Conservation (phyloP, 441 rosid genomes). For the Populus hybrid region DNA sequence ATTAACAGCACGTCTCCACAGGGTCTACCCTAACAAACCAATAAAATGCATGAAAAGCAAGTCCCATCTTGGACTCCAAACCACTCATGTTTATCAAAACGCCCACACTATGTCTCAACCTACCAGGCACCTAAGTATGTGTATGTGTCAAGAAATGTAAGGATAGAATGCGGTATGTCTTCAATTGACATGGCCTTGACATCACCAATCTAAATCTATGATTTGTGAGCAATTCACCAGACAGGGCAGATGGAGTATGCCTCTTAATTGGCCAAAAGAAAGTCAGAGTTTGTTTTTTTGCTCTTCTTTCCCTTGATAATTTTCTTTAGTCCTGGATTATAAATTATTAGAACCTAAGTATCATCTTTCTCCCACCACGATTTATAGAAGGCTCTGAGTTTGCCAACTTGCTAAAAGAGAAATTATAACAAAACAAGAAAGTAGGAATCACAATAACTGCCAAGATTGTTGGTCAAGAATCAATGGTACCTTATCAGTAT, state of each 20-base stretch:
- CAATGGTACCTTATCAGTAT: conserved; percentile 68
- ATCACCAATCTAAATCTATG: background rate
- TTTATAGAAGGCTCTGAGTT: background rate
- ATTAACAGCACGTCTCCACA: background rate
- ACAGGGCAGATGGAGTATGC: background rate
- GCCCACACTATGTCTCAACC: background rate
- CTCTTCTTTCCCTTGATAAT: background rate
- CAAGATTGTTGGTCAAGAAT: background rate
- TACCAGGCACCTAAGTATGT: background rate
- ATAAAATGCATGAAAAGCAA: background rate
- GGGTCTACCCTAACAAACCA: background rate
- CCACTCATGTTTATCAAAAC: background rate
- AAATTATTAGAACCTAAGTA: background rate
- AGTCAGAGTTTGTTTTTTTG: background rate
- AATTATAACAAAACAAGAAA: conserved; percentile 5
- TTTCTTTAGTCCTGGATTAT: background rate
- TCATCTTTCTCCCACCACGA: background rate
- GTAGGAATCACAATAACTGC: background rate
- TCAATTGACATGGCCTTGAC: background rate
- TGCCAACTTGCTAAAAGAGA: conserved; percentile 1
- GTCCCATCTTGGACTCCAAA: background rate
- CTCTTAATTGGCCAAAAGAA: background rate
- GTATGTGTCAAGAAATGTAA: background rate
- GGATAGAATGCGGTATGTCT: background rate
- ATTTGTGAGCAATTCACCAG: background rate